phyloP scores from a whole-genome alignment of 2,329 filamentous ascomycete genomes.

The Phoma sp. region DNA sequence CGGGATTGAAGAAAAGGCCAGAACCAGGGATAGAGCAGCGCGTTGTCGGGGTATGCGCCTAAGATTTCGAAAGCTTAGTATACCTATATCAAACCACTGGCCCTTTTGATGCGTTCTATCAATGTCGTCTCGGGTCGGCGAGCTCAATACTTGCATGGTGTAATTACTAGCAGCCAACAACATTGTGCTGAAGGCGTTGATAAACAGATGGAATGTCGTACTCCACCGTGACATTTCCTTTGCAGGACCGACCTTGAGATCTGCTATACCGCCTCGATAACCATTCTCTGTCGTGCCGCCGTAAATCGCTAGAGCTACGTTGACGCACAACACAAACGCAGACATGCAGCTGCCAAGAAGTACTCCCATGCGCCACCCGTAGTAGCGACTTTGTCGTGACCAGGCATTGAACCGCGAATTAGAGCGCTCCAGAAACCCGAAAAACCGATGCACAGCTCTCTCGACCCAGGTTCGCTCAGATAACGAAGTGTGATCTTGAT shows the following conservation, averaged over 20 bases:
- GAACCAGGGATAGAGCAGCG: slow-evolving; percentile 5
- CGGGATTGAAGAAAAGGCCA: slow-evolving; percentile 41
- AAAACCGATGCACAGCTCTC: neutral
- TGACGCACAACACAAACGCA: slow-evolving; percentile 21
- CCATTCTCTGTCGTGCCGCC: neutral
- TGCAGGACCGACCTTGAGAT: neutral
- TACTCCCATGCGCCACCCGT: slow-evolving; percentile 32
- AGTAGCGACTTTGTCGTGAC: slow-evolving; percentile 14
- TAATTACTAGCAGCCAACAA: slow-evolving; percentile 33
- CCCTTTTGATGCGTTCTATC: slow-evolving; percentile 33
- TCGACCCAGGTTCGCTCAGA: neutral
- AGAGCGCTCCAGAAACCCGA: neutral
- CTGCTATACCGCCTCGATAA: slow-evolving; percentile 2
- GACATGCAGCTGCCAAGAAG: slow-evolving; percentile 24
- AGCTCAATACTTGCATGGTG: slow-evolving; percentile 35
- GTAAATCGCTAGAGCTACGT: slow-evolving; percentile 14
- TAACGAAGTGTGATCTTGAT: neutral
- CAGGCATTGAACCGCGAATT: neutral
- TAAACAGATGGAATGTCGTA: slow-evolving; percentile 52
- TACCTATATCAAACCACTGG: slow-evolving; percentile 52
- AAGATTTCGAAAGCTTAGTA: slow-evolving; percentile 53
- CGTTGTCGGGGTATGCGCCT: slow-evolving; percentile 10
- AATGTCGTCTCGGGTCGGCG: slow-evolving; percentile 32
- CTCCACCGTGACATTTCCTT: slow-evolving; percentile 11
- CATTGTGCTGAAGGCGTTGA: slow-evolving; percentile 55